phyloP scores from a whole-genome alignment of 768 basidiomycete species.

The Coprinopsis cinerea region DNA sequence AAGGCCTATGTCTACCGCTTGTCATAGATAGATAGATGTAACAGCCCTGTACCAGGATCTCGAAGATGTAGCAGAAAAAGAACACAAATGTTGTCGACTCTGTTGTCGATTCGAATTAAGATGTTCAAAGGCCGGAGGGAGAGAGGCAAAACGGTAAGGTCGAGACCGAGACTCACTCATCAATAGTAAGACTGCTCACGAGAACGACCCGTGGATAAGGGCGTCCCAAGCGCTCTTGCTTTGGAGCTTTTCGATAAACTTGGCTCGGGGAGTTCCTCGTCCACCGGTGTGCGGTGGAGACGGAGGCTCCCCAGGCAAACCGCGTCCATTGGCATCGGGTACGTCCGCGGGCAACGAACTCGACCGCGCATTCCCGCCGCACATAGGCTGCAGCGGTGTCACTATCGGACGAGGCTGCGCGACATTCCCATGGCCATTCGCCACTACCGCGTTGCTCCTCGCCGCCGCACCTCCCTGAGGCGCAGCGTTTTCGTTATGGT shows the following conservation, averaged over 20 bases:
- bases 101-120: no score
- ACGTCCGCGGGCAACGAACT: conserved; percentile 4
- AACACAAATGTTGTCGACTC: no score
- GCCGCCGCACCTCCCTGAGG: neutral
- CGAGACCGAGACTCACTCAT: neutral
- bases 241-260: conserved; percentile 53
- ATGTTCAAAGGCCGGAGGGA: neutral
- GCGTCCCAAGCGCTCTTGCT: conserved; percentile 64
- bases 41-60: no score
- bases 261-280: conserved; percentile 33
- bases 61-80: no score
- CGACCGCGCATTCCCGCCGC: conserved; percentile 10
- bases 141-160: neutral
- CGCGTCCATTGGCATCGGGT: no score
- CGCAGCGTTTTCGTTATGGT: neutral
- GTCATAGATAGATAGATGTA: no score
- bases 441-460: neutral
- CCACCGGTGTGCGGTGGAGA: conserved; percentile 17
- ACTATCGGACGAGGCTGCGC: neutral
- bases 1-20: no score
- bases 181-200: conserved; percentile 25
- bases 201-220: conserved; percentile 60
- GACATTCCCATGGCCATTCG: no score
- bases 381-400: conserved; percentile 2
- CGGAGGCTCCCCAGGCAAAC: no score